Percentiles rank a stretch among this genome's conserved stretches.
phyloP scores from a whole-genome alignment of 768 basidiomycete genomes.

The Hysterangium stoloniferum region DNA sequence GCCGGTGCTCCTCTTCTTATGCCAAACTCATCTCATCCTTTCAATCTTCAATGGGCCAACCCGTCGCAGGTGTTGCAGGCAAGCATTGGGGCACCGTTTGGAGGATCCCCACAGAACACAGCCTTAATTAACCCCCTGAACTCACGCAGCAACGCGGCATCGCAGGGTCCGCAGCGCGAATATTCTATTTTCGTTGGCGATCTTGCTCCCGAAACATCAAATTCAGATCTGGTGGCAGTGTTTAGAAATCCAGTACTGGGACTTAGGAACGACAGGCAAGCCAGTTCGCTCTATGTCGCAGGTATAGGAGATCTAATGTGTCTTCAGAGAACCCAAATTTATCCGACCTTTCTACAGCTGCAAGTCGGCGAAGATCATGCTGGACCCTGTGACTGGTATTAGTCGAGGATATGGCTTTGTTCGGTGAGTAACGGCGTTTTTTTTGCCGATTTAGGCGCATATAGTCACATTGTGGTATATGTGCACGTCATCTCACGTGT shows the following conservation, averaged over 20 bases:
- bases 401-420: conserved; percentile 93
- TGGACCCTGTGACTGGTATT: conserved; percentile 83
- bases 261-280: conserved; percentile 56
- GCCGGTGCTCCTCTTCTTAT: conserved; percentile 43
- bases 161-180: conserved; percentile 60
- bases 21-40: conserved; percentile 82
- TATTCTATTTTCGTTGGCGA: conserved; percentile 95
- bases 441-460: background rate
- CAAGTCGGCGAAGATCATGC: conserved; percentile 94
- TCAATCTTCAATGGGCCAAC: conserved; percentile 71
- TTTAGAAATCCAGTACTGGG: conserved; percentile 87
- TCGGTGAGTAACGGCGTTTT: conserved; percentile 40
- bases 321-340: conserved; percentile 70
- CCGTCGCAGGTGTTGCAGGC: background rate
- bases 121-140: conserved; percentile 1
- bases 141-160: conserved; percentile 18
- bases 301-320: background rate
- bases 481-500: background rate
- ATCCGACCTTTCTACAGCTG: conserved; percentile 86
- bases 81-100: conserved; percentile 31
- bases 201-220: conserved; percentile 86
- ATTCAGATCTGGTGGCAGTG: conserved; percentile 91
- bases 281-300: background rate
- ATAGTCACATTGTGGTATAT: background rate
- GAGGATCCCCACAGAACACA: conserved; percentile 22